Conservation (phyloP, 1,139 yeast species). For the Kurtzmaniella quercitrusa region DNA sequence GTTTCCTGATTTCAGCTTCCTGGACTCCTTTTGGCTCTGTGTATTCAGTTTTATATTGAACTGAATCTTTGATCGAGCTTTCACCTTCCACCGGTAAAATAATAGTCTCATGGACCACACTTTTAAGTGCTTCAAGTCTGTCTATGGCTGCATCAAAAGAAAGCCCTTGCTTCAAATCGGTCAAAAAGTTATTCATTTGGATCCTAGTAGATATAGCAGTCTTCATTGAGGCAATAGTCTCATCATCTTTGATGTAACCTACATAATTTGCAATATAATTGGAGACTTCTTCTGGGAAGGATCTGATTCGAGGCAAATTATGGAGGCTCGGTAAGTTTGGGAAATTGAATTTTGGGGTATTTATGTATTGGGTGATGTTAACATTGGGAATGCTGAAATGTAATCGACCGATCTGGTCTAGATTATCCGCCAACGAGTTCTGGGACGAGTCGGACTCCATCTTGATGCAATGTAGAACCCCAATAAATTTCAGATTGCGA, state of each 20-base stretch:
- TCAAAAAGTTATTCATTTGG: constrained; percentile 47
- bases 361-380: constrained; percentile 16
- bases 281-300: constrained; percentile 28
- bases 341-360: constrained; percentile 14
- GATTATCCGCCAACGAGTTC: constrained; percentile 37
- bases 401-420: constrained; percentile 44
- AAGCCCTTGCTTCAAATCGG: constrained; percentile 49
- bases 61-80: constrained; percentile 18
- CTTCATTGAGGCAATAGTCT: constrained; percentile 25
- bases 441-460: constrained; percentile 19
- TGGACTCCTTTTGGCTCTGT: constrained; percentile 56
- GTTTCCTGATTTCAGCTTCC: constrained; percentile 42
- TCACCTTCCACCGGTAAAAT: constrained; percentile 49
- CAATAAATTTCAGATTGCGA: not conserved
- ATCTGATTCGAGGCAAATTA: constrained; percentile 19
- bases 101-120: constrained; percentile 45
- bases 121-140: constrained; percentile 53
- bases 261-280: constrained; percentile 26
- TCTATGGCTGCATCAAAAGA: constrained; percentile 53
- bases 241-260: constrained; percentile 2
- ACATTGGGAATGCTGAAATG: constrained; percentile 22
- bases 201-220: constrained; percentile 40
- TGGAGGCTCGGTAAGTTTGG: constrained; percentile 23
- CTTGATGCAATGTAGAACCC: not conserved
- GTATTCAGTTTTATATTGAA: constrained; percentile 17